Base-by-base conservation (phyloP, 2,329 filamentous ascomycete species). In the Fulvia fulva region DNA sequence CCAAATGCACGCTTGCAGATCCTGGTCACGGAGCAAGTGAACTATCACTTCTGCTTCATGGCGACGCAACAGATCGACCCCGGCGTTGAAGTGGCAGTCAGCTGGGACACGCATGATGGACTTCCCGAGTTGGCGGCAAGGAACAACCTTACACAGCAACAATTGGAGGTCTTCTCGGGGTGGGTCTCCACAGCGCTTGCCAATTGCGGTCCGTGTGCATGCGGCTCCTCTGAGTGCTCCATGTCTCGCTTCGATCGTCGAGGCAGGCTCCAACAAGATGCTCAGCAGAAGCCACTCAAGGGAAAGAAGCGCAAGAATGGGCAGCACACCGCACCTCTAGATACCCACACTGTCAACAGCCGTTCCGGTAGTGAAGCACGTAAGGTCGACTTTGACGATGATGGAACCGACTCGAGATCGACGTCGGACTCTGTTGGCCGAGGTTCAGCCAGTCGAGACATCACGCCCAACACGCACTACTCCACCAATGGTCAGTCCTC, bases 21-120 rank as follows among this genome's bases (percentile, higher is more conserved):
- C 0, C 89, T 91, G 64, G 83, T 97, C 50, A 90, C 90, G 1
- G 87, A 86, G 49, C 82, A 83, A 3, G 87, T 86, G 1, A 87
- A 93, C 64, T 96, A 93, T 70, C 90, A 94, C 70, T 96, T 97
- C 73, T 97, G 93, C 83, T 87, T 97, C 63, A 85, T 96, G 59
- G 91, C 91, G 67, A 90, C 90, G 66, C 83, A 88, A 54, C 81
- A 87, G 37, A 91, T 97, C 83, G 67, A 90, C 80, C 25, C 83
- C 81, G 66, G 83, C 77, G 54, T 90, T 80, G 90, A 90, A 85
- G 69, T 93, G 81, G 75, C 83, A 74, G 64, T 82, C 81, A 64
- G 83, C 78, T 83, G 80, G 80, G 66, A 87, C 79, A 70, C 82
- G 76, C 61, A 74, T 52, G 68, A 63, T 26, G 61, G 63, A 30